These are phyloP conservation scores for Neurospora tetrasperma DNA, from an alignment of 495 filamentous ascomycete species.

Conservation along the genomic window DNA sequence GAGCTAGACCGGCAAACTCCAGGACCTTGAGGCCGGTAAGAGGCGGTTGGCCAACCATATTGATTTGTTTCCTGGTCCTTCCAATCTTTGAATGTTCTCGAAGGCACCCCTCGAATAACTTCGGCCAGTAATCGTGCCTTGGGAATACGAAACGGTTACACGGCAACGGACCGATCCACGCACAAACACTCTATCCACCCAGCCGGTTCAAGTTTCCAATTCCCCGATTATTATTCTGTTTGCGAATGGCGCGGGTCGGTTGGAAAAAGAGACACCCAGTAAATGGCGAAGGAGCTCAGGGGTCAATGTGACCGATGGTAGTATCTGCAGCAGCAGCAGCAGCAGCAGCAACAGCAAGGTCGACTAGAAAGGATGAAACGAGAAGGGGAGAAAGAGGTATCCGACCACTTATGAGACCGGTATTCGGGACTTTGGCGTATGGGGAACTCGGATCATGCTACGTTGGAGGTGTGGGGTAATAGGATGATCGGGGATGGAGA, in stretches of 20 bases:
- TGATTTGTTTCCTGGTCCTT: not conserved
- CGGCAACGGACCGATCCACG: not conserved
- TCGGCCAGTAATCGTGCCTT: no score
- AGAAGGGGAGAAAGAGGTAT: not conserved
- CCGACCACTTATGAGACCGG: not conserved
- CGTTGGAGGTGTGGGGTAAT: not conserved
- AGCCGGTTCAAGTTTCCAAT: not conserved
- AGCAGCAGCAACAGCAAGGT: not conserved
- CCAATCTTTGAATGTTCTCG: not conserved
- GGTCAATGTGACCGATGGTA: not conserved
- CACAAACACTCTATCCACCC: not conserved
- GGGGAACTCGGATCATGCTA: not conserved
- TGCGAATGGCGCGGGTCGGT: not conserved
- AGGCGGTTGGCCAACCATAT: slow-evolving; percentile 46
- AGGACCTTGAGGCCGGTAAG: slow-evolving; percentile 70
- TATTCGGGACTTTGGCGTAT: not conserved
- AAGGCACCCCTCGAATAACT: not conserved
- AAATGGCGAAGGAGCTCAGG: not conserved
- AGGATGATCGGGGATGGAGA: not conserved
- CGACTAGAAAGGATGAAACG: not conserved
- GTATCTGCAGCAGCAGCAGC: not conserved
- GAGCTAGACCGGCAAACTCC: slow-evolving; percentile 83
- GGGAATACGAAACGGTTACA: not conserved
- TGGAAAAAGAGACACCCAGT: not conserved
- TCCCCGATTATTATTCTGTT: not conserved